Evolutionary conservation across 768 basidiomycete genomes (phyloP).

Genomic region (Amylocystis lapponica): DNA sequence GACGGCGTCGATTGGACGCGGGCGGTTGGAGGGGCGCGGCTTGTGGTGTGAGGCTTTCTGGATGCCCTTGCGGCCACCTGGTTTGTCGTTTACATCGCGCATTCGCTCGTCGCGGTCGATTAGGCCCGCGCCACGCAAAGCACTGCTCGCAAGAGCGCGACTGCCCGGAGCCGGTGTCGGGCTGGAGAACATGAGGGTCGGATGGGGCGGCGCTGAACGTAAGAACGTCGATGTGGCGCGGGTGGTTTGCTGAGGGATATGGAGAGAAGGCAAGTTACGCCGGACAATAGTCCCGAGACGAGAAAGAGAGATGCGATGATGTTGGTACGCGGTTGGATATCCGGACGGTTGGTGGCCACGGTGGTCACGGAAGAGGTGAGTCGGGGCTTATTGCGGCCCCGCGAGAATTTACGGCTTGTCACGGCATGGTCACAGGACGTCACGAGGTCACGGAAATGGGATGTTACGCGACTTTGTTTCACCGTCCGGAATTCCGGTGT

Average conservation of each 20-base stretch:
- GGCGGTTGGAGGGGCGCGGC: slow-evolving; percentile 53
- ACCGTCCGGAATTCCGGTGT: too few species aligned
- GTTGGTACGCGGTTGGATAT: too few species aligned
- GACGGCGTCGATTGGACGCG: slow-evolving; percentile 52
- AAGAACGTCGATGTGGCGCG: background rate
- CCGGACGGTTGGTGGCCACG: too few species aligned
- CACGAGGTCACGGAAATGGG: slow-evolving; percentile 7
- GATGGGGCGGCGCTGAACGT: background rate
- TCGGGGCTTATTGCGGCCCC: too few species aligned
- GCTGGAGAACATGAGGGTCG: slow-evolving; percentile 38
- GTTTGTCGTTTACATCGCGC: slow-evolving; percentile 64
- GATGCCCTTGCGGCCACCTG: slow-evolving; percentile 68
- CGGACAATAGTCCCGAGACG: background rate
- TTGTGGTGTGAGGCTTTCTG: slow-evolving; percentile 57
- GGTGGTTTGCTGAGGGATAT: too few species aligned
- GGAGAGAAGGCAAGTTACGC: background rate
- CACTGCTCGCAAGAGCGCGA: slow-evolving; percentile 52
- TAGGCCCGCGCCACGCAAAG: slow-evolving; percentile 66
- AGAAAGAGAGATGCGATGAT: too few species aligned
- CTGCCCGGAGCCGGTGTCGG: slow-evolving; percentile 53
- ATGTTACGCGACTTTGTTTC: slow-evolving; percentile 6
- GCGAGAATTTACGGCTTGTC: too few species aligned
- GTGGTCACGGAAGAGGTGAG: too few species aligned
- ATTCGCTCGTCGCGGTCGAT: slow-evolving; percentile 73
- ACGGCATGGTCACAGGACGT: too few species aligned